Conservation (phyloP, 1,284 basidiomycete genomes). For the Exobasidium rhododendri region DNA sequence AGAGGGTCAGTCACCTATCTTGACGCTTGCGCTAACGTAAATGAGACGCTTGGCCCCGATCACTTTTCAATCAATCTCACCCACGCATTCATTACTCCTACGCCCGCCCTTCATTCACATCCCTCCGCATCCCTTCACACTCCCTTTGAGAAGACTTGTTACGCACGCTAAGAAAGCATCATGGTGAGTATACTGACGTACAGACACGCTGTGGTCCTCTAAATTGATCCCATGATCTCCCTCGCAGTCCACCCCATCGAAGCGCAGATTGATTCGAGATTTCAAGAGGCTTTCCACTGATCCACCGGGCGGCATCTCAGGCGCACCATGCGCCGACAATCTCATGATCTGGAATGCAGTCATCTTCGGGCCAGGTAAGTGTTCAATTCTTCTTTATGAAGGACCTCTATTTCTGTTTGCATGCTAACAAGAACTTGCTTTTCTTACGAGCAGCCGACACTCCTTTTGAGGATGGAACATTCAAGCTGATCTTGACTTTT, state of each 20-base stretch:
- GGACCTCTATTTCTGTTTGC: conserved; percentile 9
- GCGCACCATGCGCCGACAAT: conserved; percentile 93
- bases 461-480: conserved; percentile 97
- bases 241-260: conserved; percentile 50
- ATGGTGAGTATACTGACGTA: background rate
- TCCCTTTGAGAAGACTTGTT: background rate
- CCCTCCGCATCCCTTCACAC: background rate
- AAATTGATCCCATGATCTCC: too few species aligned
- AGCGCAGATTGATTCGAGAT: conserved; percentile 51
- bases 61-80: too few species aligned
- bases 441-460: conserved; percentile 70
- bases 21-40: too few species aligned
- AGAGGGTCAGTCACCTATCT: too few species aligned
- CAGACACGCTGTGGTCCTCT: too few species aligned
- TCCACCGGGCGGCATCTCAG: conserved; percentile 91
- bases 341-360: conserved; percentile 99
- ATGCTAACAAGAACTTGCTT: conserved; percentile 17
- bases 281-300: conserved; percentile 92
- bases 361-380: conserved; percentile 90
- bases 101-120: background rate
- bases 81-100: too few species aligned
- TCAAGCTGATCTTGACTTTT: conserved; percentile 90
- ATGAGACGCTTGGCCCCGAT: too few species aligned
- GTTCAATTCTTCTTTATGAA: background rate
- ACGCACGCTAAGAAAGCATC: background rate